Evolutionary conservation across 192 early-diverging fungal species (phyloP).

Genomic region (Rhizophlyctis rosea): DNA sequence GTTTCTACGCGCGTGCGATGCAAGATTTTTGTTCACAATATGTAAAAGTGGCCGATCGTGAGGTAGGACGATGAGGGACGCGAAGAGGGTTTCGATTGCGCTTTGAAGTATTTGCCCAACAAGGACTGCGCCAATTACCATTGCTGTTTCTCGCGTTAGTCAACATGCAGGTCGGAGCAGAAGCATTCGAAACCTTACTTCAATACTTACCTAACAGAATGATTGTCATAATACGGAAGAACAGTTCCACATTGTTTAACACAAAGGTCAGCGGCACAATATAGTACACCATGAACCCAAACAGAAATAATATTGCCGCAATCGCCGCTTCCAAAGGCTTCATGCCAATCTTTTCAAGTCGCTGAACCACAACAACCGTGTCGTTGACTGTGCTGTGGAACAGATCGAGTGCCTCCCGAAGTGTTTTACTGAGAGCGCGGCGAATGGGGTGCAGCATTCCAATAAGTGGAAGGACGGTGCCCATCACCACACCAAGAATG

Average conservation of each 20-base stretch:
- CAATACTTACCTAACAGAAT: slow-evolving; percentile 25
- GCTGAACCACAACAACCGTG: slow-evolving; percentile 14
- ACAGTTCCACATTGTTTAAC: slow-evolving; percentile 19
- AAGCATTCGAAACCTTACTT: neutral
- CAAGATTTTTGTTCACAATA: slow-evolving; percentile 30
- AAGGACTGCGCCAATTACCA: slow-evolving; percentile 29
- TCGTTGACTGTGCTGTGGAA: slow-evolving; percentile 27
- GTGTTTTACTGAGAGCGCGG: slow-evolving; percentile 26
- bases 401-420: slow-evolving; percentile 36
- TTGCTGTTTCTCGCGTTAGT: slow-evolving; percentile 3
- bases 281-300: slow-evolving; percentile 38
- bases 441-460: slow-evolving; percentile 26
- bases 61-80: slow-evolving; percentile 12
- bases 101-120: slow-evolving; percentile 28
- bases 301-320: slow-evolving; percentile 20
- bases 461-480: slow-evolving; percentile 21
- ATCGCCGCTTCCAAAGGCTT: slow-evolving; percentile 12
- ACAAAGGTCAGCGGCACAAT: slow-evolving; percentile 27
- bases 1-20: slow-evolving; percentile 25
- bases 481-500: slow-evolving; percentile 19
- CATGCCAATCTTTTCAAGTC: slow-evolving; percentile 25
- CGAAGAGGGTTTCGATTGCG: slow-evolving; percentile 17
- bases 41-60: slow-evolving; percentile 10
- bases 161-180: neutral
- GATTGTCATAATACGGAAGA: slow-evolving; percentile 35